Evolutionary conservation across 352 stramenopile genomes (phyloP).

Genomic region (Phytophthora agathidicida): DNA sequence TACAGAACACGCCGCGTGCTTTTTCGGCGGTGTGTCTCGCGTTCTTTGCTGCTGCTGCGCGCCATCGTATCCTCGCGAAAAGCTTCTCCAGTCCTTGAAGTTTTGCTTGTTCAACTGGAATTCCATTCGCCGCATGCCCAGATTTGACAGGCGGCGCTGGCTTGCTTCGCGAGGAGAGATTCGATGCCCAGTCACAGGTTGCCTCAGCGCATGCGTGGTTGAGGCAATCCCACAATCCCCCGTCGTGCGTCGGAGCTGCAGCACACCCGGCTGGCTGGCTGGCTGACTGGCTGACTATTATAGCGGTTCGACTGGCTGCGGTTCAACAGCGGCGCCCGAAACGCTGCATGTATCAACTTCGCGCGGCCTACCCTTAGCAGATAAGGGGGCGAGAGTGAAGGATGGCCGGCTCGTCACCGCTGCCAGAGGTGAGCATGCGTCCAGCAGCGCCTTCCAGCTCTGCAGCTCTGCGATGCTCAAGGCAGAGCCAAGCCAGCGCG

Average conservation of each 20-base stretch:
- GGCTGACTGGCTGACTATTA: too few relatives aligned
- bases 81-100: slow-evolving; percentile 22
- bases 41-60: slow-evolving; percentile 8
- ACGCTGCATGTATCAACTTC: too few relatives aligned
- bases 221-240: slow-evolving; percentile 12
- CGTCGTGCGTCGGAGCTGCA: slow-evolving; percentile 18
- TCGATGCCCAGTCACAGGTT: slow-evolving; percentile 19
- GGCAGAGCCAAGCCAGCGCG: slow-evolving; percentile 11
- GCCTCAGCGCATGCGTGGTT: slow-evolving; percentile 29
- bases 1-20: background rate
- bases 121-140: background rate
- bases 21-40: slow-evolving; percentile 18
- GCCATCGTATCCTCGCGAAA: slow-evolving; percentile 11
- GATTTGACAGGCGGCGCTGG: too few relatives aligned
- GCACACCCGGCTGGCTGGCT: background rate
- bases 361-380: too few relatives aligned
- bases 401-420: too few relatives aligned
- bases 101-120: slow-evolving; percentile 32
- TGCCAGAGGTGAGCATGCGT: slow-evolving; percentile 3
- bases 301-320: too few relatives aligned
- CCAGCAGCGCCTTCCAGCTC: background rate
- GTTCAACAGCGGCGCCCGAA: too few relatives aligned
- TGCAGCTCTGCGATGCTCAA: slow-evolving; percentile 16
- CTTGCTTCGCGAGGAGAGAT: too few relatives aligned
- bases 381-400: too few relatives aligned